Conservation (phyloP, 768 basidiomycete genomes). For the Cyathus striatus region DNA sequence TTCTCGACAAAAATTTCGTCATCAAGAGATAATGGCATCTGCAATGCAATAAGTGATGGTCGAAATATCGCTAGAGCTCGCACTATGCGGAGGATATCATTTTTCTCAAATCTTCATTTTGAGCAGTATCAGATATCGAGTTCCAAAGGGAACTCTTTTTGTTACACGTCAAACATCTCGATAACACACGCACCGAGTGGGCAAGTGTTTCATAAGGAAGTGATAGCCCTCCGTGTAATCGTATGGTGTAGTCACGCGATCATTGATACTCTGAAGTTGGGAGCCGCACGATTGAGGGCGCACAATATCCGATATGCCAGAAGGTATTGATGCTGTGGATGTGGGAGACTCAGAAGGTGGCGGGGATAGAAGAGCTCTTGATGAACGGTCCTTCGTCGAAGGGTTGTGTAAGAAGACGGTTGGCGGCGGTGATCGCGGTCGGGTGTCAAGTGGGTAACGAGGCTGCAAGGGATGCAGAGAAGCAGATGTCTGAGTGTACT, state of each 20-base stretch:
- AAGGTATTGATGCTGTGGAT: constrained; percentile 30
- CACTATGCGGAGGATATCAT: constrained; percentile 91
- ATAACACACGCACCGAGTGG: constrained; percentile 61
- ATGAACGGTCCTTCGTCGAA: constrained; percentile 21
- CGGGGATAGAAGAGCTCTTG: constrained; percentile 30
- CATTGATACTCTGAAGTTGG: constrained; percentile 53
- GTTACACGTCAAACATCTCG: constrained; percentile 20
- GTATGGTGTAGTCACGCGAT: constrained; percentile 72
- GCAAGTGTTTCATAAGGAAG: constrained; percentile 91
- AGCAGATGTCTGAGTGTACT: constrained; percentile 22
- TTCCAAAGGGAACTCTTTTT: constrained; percentile 38
- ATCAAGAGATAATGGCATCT: constrained; percentile 95
- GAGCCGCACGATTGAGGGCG: constrained; percentile 24
- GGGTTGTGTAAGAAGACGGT: constrained; percentile 23
- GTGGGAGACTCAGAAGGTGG: constrained; percentile 36
- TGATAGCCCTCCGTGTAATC: constrained; percentile 98
- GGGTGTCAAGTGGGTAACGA: constrained; percentile 44
- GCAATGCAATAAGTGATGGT: constrained; percentile 94
- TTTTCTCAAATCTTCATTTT: constrained; percentile 82
- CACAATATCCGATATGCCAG: constrained; percentile 28
- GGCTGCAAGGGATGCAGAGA: constrained; percentile 41
- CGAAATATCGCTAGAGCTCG: constrained; percentile 92
- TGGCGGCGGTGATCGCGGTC: constrained; percentile 34
- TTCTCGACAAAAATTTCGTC: constrained; percentile 96
- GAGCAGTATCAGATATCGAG: constrained; percentile 33